Conservation (phyloP, 768 basidiomycete genomes). For the Pleurotus ostreatus region DNA sequence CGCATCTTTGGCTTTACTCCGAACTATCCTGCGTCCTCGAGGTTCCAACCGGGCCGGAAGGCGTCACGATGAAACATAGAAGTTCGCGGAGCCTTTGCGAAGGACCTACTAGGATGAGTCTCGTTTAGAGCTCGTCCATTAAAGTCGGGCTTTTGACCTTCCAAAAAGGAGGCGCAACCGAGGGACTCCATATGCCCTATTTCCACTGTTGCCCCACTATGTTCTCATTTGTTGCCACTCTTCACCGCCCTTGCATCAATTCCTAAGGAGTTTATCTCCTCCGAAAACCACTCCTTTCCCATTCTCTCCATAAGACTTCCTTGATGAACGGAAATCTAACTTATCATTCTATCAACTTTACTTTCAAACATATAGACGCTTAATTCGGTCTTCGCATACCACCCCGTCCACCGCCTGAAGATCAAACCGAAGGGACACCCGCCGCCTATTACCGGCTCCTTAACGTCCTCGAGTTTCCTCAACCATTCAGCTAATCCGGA, state of each 20-base stretch:
- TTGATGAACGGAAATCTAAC: background rate
- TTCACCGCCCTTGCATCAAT: too few species aligned
- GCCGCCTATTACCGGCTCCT: background rate
- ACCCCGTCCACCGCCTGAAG: slow-evolving; percentile 54
- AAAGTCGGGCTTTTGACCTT: too few species aligned
- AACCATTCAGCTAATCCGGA: slow-evolving; percentile 13
- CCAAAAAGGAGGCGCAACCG: too few species aligned
- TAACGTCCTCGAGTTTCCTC: too few species aligned
- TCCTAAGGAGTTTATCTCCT: too few species aligned
- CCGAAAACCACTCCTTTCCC: too few species aligned
- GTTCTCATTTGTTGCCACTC: too few species aligned
- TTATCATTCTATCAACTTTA: background rate
- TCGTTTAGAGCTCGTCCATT: too few species aligned
- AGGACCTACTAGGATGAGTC: too few species aligned
- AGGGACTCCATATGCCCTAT: too few species aligned
- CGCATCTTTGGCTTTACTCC: background rate
- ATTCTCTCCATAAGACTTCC: background rate
- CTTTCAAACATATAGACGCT: slow-evolving; percentile 39
- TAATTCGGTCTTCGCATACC: slow-evolving; percentile 49
- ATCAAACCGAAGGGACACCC: slow-evolving; percentile 25
- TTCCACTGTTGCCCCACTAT: too few species aligned
- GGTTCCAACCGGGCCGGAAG: background rate
- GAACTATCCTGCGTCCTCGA: background rate
- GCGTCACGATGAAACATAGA: background rate
- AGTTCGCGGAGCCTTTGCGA: background rate